Percentiles rank a stretch among this genome's conserved stretches.
Conservation (phyloP, 2,329 filamentous ascomycete genomes). For the Ceratocystis colombiana region DNA sequence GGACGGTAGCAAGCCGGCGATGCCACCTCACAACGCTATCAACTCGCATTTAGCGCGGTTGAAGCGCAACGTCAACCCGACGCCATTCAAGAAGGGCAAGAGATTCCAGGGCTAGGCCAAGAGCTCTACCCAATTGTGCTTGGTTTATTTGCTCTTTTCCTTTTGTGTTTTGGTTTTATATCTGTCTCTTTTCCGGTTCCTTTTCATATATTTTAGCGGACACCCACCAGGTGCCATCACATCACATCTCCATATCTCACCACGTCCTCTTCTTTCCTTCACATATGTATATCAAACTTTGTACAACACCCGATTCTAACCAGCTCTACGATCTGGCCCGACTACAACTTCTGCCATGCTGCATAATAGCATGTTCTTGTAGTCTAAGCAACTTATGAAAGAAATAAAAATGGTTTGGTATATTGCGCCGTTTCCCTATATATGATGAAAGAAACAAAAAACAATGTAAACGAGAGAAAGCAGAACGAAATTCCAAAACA, state of each 20-base stretch:
- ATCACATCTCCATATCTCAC: not conserved
- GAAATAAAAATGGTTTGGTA: constrained; percentile 13
- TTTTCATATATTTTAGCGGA: constrained; percentile 6
- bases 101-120: constrained; percentile 28
- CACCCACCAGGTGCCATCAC: not conserved
- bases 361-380: not conserved
- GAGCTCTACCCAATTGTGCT: not conserved
- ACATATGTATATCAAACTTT: not conserved
- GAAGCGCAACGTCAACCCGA: constrained; percentile 53
- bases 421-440: constrained; percentile 20
- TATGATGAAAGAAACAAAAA: constrained; percentile 12
- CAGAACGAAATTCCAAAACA: not conserved
- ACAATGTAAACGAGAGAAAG: not conserved
- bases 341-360: not conserved
- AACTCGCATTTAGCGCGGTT: constrained; percentile 84
- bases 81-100: constrained; percentile 32
- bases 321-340: no score
- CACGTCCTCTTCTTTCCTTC: not conserved
- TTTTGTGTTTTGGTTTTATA: constrained; percentile 3
- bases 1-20: constrained; percentile 54
- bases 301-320: not conserved
- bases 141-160: not conserved
- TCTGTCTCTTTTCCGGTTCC: not conserved
- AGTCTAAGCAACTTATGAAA: not conserved
- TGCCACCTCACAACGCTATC: constrained; percentile 56